phyloP scores from a whole-genome alignment of 2,329 filamentous ascomycete species.

The Metarhizium rileyi region DNA sequence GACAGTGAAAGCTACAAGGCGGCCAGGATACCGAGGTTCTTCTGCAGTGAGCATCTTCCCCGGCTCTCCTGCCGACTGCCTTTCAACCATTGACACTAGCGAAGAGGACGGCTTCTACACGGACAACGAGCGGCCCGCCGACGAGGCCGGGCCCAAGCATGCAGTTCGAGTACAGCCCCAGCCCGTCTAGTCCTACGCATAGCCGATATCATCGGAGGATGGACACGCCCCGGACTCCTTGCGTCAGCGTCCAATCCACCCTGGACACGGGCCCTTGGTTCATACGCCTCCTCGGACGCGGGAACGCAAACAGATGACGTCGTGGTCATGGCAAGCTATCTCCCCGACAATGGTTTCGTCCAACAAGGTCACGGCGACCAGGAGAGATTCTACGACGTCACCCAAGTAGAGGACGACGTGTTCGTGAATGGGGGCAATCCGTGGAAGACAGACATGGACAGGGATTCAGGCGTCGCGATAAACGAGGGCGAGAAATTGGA shows the following conservation, averaged over 20 bases:
- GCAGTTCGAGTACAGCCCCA: conserved; percentile 27
- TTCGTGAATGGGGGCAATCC: conserved; percentile 4
- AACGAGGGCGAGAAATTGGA: background rate
- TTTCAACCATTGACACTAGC: conserved; percentile 9
- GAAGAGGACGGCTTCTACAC: conserved; percentile 44
- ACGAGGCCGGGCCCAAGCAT: conserved; percentile 23
- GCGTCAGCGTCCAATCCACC: conserved; percentile 10
- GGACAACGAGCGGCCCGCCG: conserved; percentile 16
- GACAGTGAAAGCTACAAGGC: conserved; percentile 88
- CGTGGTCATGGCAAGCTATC: background rate
- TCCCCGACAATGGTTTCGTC: background rate
- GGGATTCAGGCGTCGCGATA: background rate
- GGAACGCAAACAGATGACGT: conserved; percentile 18
- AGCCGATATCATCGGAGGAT: conserved; percentile 24
- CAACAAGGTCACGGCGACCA: background rate
- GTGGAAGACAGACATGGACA: background rate
- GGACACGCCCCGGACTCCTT: conserved; percentile 13
- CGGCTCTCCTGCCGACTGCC: background rate
- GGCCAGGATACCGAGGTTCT: conserved; percentile 70
- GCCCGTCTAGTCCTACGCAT: conserved; percentile 26
- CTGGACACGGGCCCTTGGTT: conserved; percentile 7
- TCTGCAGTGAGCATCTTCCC: conserved; percentile 40
- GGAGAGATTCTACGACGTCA: background rate
- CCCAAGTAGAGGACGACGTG: background rate
- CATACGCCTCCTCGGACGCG: conserved; percentile 15